A percentile compares a stretch with the other conserved stretches of the same genome.
These are phyloP conservation scores for Aureobasidium sp. DNA, from an alignment of 2,329 filamentous ascomycete species.

Conservation along the genomic window DNA sequence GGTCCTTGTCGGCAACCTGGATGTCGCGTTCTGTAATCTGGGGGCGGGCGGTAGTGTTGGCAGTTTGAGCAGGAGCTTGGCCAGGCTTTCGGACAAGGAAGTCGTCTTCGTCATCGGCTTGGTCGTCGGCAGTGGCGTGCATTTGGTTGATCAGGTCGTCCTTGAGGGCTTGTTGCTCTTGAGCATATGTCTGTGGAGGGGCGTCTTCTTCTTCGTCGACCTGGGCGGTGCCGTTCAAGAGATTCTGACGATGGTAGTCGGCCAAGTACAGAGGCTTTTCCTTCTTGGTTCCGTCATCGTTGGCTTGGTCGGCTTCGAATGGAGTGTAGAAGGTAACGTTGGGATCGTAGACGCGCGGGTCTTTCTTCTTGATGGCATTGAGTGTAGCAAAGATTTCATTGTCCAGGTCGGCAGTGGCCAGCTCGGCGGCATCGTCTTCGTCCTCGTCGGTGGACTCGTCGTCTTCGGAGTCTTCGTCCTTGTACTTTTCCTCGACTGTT, in stretches of 20 bases:
- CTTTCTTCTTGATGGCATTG: conserved; percentile 80
- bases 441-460: conserved; percentile 66
- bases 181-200: conserved; percentile 64
- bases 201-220: conserved; percentile 46
- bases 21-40: conserved; percentile 56
- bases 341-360: conserved; percentile 83
- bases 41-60: not conserved
- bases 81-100: conserved; percentile 69
- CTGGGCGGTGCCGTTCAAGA: conserved; percentile 65
- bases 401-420: conserved; percentile 80
- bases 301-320: conserved; percentile 47
- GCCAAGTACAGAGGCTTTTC: conserved; percentile 79
- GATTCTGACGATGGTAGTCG: conserved; percentile 87
- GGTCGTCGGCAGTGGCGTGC: conserved; percentile 52
- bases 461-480: conserved; percentile 44
- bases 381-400: conserved; percentile 81
- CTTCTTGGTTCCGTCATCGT: conserved; percentile 26
- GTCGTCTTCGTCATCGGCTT: conserved; percentile 49
- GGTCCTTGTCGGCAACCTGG: conserved; percentile 74
- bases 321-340: conserved; percentile 70
- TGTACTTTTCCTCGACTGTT: conserved; percentile 83
- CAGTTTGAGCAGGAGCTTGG: conserved; percentile 21
- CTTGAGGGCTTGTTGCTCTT: conserved; percentile 83
- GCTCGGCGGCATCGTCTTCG: conserved; percentile 83
- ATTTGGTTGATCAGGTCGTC: conserved; percentile 72